Percentiles rank a stretch among this genome's conserved stretches.
These are phyloP conservation scores for Chlorencoelia australis DNA, from an alignment of 2,329 filamentous ascomycete genomes.

Conservation along the genomic window DNA sequence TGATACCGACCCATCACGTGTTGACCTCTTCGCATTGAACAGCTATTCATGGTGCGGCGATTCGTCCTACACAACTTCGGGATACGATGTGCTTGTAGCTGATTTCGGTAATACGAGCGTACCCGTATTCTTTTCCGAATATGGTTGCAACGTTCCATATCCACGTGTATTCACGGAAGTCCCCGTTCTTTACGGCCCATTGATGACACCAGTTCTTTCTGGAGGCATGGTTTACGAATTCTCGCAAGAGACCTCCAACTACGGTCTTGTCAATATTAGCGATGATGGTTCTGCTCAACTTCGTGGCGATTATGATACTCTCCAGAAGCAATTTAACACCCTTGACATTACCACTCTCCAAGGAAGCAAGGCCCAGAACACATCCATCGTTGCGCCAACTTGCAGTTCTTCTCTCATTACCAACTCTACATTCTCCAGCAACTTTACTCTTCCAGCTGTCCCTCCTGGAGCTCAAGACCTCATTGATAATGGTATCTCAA, in stretches of 20 bases:
- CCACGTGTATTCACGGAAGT: slow-evolving; percentile 72
- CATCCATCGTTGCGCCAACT: slow-evolving; percentile 44
- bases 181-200: slow-evolving; percentile 54
- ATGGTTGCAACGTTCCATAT: slow-evolving; percentile 63
- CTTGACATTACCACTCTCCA: slow-evolving; percentile 63
- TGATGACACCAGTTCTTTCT: slow-evolving; percentile 61
- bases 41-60: slow-evolving; percentile 65
- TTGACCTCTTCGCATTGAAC: slow-evolving; percentile 71
- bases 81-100: slow-evolving; percentile 51
- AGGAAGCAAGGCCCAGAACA: slow-evolving; percentile 46
- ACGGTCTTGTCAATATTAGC: slow-evolving; percentile 53
- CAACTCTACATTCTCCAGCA: slow-evolving; percentile 56
- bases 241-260: slow-evolving; percentile 59
- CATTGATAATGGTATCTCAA: slow-evolving; percentile 65
- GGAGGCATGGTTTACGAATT: slow-evolving; percentile 78
- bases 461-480: slow-evolving; percentile 60
- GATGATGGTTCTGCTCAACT: slow-evolving; percentile 47
- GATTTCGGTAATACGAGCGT: slow-evolving; percentile 58
- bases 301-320: slow-evolving; percentile 58
- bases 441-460: slow-evolving; percentile 65
- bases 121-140: slow-evolving; percentile 76
- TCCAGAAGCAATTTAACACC: slow-evolving; percentile 65
- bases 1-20: slow-evolving; percentile 48
- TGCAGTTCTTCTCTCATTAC: slow-evolving; percentile 62
- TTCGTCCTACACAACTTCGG: slow-evolving; percentile 51